Evolutionary conservation across 805 yeast genomes (phyloP).

Genomic region (Blastobotrys mokoenaii): DNA sequence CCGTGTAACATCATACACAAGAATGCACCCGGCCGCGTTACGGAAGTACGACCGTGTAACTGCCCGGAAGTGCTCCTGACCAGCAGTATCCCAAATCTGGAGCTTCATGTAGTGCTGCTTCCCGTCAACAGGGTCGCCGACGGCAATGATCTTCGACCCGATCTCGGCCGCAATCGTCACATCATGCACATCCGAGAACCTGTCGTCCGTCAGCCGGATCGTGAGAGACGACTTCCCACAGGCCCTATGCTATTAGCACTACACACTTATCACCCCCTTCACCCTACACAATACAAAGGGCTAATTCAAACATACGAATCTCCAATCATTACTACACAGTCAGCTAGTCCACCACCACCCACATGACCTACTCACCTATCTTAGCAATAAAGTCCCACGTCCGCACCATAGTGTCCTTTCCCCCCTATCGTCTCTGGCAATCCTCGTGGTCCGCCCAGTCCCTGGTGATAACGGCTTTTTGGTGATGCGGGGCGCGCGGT

Average conservation of each 20-base stretch:
- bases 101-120: slow-evolving; percentile 25
- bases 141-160: slow-evolving; percentile 28
- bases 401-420: background rate
- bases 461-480: background rate
- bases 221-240: slow-evolving; percentile 32
- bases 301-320: slow-evolving; percentile 28
- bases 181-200: slow-evolving; percentile 28
- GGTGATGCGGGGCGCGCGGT: background rate
- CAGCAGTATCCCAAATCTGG: slow-evolving; percentile 32
- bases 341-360: background rate
- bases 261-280: background rate
- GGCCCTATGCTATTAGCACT: slow-evolving; percentile 19
- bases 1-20: slow-evolving; percentile 31
- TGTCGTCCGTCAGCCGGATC: slow-evolving; percentile 28
- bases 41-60: slow-evolving; percentile 31
- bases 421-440: background rate
- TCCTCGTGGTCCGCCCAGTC: background rate
- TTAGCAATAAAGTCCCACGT: slow-evolving; percentile 29
- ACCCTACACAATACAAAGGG: too few species aligned
- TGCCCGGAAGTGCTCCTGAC: slow-evolving; percentile 31
- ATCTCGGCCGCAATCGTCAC: slow-evolving; percentile 33
- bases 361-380: slow-evolving; percentile 16
- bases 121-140: slow-evolving; percentile 18
- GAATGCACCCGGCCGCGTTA: slow-evolving; percentile 30
- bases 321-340: slow-evolving; percentile 26